Evolutionary conservation across 2,329 filamentous ascomycete genomes (phyloP), one percentile per base, ranked within the genome.

Genomic region (Ceratocystis ficicola): DNA sequence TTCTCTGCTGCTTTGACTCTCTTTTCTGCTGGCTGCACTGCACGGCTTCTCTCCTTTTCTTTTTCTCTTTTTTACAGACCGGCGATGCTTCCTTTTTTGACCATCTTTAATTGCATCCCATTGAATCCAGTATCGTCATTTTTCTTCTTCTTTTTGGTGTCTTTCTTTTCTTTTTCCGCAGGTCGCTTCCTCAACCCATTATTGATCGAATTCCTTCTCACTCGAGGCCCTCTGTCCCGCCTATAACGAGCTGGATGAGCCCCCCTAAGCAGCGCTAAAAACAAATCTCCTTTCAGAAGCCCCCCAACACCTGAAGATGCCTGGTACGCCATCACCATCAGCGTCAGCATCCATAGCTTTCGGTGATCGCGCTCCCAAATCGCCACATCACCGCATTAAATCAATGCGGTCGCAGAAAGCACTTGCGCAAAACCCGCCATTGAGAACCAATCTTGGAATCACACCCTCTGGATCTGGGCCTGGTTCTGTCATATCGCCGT

Each of bases 331-430:
- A 20, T 63, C 61, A 36, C 36, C 36, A 41, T 41, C 36, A 41
- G 36, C 36, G 36, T 59, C 55, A 7, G 8, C 28, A 59, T 59
- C 55, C 55, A 59, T 59, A 41, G 61, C 28, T 17, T 30, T 63
- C 28, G 61, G 61, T 44, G 61, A 63, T n/a, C 55, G 44, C 64
- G 44, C 52, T 6, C 48, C 62, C 36, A 44, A 44, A 25, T 62
- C 48, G 44, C 63, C 63, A 12, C 59, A 62, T 61, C 60, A 65
- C 44, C 59, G 57, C 15, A 50, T 66, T n/a, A 66, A 66, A 32
- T 66, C 65, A 17, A 66, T 66, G 61, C 65, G 65, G 36, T 66
- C 63, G 36, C 63, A 65, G 32, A 65, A 65, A 12, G 44, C n/a
- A 5, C 32, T 65, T 10, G 32, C n/a, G 15, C 32, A 36, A 46